phyloP scores from a whole-genome alignment of 148 eudicot species.

The Salicornia ramosissima region DNA sequence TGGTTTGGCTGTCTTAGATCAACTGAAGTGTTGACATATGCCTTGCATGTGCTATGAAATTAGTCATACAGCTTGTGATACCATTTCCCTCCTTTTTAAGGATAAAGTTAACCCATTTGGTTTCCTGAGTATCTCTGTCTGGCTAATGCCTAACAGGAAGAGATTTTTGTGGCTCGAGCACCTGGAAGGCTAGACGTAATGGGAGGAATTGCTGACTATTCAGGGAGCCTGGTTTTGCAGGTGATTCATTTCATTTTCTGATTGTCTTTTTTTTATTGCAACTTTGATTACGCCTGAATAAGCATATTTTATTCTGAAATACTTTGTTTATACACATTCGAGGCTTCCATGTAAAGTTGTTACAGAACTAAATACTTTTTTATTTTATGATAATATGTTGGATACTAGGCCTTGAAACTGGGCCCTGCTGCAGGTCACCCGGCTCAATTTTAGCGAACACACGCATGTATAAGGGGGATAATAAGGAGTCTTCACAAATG shows the following conservation, averaged over 20 bases:
- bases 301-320: neutral
- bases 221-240: conserved; percentile 98
- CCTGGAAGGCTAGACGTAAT: conserved; percentile 98
- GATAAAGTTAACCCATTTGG: neutral
- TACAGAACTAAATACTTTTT: neutral
- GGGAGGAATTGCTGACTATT: conserved; percentile 98
- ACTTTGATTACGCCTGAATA: neutral
- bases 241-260: conserved; percentile 28
- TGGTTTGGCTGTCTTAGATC: neutral
- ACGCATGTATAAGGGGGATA: too few species aligned
- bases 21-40: neutral
- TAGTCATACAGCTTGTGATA: neutral
- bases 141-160: conserved; percentile 55
- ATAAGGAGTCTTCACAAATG: too few species aligned
- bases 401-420: too few species aligned
- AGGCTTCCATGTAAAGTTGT: neutral
- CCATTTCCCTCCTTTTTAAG: neutral
- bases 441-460: too few species aligned
- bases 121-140: conserved; percentile 8
- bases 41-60: neutral
- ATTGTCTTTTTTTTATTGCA: neutral
- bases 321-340: neutral
- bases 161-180: conserved; percentile 89
- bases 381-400: too few species aligned
- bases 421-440: too few species aligned